Conservation (phyloP, 140 eudicot species). For the Artemisia princeps region DNA sequence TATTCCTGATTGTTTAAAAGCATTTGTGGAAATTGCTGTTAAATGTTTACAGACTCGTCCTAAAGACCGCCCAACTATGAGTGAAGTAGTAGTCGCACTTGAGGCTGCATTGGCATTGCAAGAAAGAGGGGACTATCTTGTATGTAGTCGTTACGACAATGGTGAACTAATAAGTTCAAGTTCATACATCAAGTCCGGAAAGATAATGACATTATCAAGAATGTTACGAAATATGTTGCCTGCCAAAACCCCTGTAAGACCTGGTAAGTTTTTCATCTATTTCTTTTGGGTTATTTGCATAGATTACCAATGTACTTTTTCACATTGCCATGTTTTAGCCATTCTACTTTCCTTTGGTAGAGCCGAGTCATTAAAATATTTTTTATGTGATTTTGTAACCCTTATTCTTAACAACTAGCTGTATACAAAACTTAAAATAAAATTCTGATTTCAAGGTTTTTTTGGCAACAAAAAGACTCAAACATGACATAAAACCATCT, state of each 20-base stretch:
- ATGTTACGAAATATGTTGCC: slow-evolving; percentile 20
- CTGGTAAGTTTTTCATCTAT: slow-evolving; percentile 20
- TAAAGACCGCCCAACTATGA: slow-evolving; percentile 36
- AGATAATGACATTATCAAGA: slow-evolving; percentile 24
- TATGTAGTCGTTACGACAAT: neutral
- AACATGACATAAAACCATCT: no score
- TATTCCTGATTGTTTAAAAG: slow-evolving; percentile 22
- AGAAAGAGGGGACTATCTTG: slow-evolving; percentile 10
- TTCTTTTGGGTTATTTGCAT: neutral
- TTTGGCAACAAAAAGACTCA: no score
- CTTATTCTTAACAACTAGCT: no score
- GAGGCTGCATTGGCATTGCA: slow-evolving; percentile 31
- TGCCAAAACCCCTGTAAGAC: slow-evolving; percentile 16
- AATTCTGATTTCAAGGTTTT: no score
- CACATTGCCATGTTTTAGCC: no score
- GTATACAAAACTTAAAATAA: no score
- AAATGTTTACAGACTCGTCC: slow-evolving; percentile 32
- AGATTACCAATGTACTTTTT: no score
- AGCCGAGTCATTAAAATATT: no score
- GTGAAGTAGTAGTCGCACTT: slow-evolving; percentile 34
- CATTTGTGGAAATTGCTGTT: slow-evolving; percentile 24
- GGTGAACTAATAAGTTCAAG: neutral
- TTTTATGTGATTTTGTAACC: no score
- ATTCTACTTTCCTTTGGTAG: no score
- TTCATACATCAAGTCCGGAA: neutral